Percentiles rank a stretch among this genome's conserved stretches.
Conservation (phyloP, 768 basidiomycete genomes). For the Xerocomellus amylosporus region DNA sequence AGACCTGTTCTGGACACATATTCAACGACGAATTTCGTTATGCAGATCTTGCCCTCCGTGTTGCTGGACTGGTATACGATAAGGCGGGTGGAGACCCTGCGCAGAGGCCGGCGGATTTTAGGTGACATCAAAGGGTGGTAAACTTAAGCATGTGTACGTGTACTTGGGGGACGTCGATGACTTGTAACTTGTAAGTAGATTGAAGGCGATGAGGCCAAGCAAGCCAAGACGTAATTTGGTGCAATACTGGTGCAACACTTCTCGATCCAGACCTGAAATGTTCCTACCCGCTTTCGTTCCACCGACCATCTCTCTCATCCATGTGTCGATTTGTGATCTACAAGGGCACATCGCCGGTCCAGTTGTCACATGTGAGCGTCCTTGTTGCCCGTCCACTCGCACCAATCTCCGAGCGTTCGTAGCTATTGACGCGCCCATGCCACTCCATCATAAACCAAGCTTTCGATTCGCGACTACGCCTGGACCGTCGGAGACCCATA, state of each 20-base stretch:
- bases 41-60: constrained; percentile 79
- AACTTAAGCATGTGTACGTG: background rate
- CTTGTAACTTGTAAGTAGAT: background rate
- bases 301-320: background rate
- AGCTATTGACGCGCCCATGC: constrained; percentile 90
- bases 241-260: constrained; percentile 11
- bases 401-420: constrained; percentile 5
- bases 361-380: constrained; percentile 72
- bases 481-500: constrained; percentile 81
- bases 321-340: constrained; percentile 95
- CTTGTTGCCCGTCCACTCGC: background rate
- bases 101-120: constrained; percentile 75
- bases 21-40: constrained; percentile 3
- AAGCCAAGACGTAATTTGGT: constrained; percentile 22
- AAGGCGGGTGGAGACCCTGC: constrained; percentile 76
- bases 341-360: constrained; percentile 92
- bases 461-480: constrained; percentile 86
- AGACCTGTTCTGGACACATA: background rate
- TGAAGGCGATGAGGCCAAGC: background rate
- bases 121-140: constrained; percentile 36
- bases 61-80: constrained; percentile 84
- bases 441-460: constrained; percentile 98
- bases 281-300: background rate
- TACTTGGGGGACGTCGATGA: background rate
- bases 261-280: background rate